Conservation (phyloP, 164 flowering plant species). For the Pachysandra terminalis region DNA sequence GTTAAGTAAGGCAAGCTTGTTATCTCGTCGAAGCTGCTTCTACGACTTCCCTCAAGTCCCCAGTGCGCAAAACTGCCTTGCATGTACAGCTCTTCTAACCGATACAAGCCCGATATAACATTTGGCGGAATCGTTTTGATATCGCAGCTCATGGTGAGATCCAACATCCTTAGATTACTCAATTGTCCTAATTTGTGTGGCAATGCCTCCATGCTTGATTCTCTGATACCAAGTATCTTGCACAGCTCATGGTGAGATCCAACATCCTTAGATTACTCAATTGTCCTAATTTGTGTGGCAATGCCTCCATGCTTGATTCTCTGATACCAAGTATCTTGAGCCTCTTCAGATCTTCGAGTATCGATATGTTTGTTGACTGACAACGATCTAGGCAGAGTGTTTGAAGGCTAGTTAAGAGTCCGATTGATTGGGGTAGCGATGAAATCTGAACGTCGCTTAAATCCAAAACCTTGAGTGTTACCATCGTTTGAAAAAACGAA, state of each 20-base stretch:
- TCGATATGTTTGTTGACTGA: background rate
- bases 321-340: no score
- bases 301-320: no score
- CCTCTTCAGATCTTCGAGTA: background rate
- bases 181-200: conserved; percentile 17
- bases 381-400: conserved; percentile 5
- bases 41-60: conserved; percentile 21
- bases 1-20: background rate
- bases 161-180: conserved; percentile 13
- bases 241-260: no score
- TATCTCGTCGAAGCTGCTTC: conserved; percentile 18
- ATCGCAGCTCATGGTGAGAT: conserved; percentile 4
- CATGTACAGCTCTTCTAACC: conserved; percentile 25
- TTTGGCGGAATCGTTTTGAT: conserved; percentile 13
- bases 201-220: background rate
- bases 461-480: background rate
- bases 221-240: conserved; percentile 1
- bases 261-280: no score
- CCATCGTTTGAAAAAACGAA: conserved; percentile 7
- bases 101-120: conserved; percentile 12
- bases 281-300: no score
- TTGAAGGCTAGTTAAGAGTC: background rate
- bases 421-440: conserved; percentile 3
- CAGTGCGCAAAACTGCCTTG: conserved; percentile 1
- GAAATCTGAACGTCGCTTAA: background rate